phyloP scores from a whole-genome alignment of 2,329 filamentous ascomycete species.

The Rutstroemia sp. region DNA sequence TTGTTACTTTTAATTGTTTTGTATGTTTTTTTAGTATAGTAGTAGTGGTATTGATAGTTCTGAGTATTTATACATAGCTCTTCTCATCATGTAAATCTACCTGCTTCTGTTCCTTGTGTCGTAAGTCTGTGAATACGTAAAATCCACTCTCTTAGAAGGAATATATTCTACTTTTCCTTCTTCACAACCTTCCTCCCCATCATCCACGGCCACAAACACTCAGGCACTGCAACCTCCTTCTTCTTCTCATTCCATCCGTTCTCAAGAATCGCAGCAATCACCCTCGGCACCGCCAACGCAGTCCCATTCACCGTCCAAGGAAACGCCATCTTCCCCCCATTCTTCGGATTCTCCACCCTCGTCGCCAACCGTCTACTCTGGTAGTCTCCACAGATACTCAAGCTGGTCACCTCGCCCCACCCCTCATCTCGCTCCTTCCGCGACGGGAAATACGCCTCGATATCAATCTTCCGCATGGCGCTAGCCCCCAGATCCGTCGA shows the following conservation, averaged over 20 bases:
- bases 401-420: constrained; percentile 90
- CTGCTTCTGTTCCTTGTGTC: not conserved
- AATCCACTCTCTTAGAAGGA: not conserved
- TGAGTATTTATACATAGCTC: not conserved
- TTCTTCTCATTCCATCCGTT: constrained; percentile 75
- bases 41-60: not conserved
- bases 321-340: constrained; percentile 54
- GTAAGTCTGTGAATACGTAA: not conserved
- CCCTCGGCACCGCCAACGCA: constrained; percentile 81
- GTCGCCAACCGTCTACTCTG: constrained; percentile 79
- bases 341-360: constrained; percentile 48
- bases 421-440: constrained; percentile 58
- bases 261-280: constrained; percentile 83
- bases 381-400: constrained; percentile 91
- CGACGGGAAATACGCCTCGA: constrained; percentile 90
- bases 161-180: not conserved
- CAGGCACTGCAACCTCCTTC: constrained; percentile 64
- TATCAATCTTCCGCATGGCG: constrained; percentile 80
- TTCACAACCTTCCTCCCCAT: constrained; percentile 59
- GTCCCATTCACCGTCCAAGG: constrained; percentile 93
- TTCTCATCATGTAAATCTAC: not conserved
- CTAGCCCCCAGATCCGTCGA: constrained; percentile 81
- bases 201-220: constrained; percentile 80
- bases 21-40: constrained; percentile 1
- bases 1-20: constrained; percentile 8